These are phyloP conservation scores for Mycosarcoma mackinlayi DNA, from an alignment of 1,284 basidiomycete genomes.

Conservation along the genomic window DNA sequence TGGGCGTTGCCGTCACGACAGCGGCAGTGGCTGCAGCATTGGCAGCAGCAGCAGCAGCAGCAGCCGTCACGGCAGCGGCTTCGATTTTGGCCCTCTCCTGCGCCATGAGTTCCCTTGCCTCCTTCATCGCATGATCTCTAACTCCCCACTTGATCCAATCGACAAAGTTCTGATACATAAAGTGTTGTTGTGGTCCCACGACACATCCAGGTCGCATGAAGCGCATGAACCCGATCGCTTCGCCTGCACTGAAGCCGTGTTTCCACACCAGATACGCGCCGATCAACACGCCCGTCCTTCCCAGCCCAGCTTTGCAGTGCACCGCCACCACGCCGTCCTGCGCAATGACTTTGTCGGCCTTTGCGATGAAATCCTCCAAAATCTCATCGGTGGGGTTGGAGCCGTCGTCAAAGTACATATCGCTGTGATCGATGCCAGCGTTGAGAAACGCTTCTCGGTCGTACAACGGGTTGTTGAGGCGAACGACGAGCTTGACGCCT, in stretches of 20 bases:
- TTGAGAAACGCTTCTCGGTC: constrained; percentile 85
- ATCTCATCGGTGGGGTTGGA: constrained; percentile 96
- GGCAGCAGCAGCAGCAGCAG: constrained; percentile 1
- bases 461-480: constrained; percentile 94
- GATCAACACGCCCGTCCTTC: constrained; percentile 92
- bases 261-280: constrained; percentile 96
- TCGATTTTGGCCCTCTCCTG: constrained; percentile 30
- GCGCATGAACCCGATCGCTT: constrained; percentile 98
- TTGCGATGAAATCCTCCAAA: constrained; percentile 86
- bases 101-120: constrained; percentile 26
- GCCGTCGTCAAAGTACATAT: constrained; percentile 96
- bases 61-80: constrained; percentile 3
- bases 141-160: constrained; percentile 65
- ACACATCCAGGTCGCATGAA: constrained; percentile 95
- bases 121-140: constrained; percentile 41
- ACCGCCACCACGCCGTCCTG: constrained; percentile 81
- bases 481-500: constrained; percentile 89
- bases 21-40: background rate
- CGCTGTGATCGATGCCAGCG: constrained; percentile 84
- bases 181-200: constrained; percentile 85
- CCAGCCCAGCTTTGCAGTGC: constrained; percentile 92
- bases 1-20: background rate
- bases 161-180: constrained; percentile 82
- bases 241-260: constrained; percentile 97
- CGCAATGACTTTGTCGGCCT: constrained; percentile 82